Conservation (phyloP, 345 rosid genomes). For the Raphanus raphanistrum region DNA sequence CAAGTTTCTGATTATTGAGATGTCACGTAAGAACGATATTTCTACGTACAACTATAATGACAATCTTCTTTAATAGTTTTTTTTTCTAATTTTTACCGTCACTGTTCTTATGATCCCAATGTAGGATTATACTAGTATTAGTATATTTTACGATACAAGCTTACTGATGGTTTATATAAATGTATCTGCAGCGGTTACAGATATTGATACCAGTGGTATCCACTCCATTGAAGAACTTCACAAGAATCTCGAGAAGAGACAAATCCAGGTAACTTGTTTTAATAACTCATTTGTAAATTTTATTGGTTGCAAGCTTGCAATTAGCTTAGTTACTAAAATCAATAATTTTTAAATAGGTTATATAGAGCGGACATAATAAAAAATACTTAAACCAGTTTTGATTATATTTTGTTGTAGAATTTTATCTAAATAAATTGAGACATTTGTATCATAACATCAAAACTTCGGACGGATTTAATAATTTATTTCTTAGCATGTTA, state of each 20-base stretch:
- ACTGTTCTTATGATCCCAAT: not conserved
- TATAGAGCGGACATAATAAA: not conserved
- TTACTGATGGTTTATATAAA: not conserved
- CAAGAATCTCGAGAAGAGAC: slow-evolving; percentile 58
- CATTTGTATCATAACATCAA: not conserved
- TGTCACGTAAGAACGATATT: slow-evolving; percentile 62
- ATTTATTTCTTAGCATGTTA: not conserved
- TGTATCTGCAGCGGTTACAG: slow-evolving; percentile 64
- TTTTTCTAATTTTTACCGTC: not conserved
- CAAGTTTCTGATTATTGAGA: slow-evolving; percentile 62
- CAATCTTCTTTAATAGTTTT: not conserved
- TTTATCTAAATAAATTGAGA: not conserved
- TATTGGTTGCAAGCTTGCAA: not conserved
- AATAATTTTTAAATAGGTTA: not conserved
- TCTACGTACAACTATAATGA: not conserved
- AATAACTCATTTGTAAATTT: not conserved
- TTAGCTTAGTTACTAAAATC: not conserved
- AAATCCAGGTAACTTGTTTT: slow-evolving; percentile 47
- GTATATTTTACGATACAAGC: not conserved
- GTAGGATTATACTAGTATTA: too few species aligned
- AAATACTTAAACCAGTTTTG: not conserved
- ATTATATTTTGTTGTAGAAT: not conserved
- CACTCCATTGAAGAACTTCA: slow-evolving; percentile 71
- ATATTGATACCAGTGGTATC: slow-evolving; percentile 88
- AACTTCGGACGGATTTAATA: not conserved